Evolutionary conservation across 768 basidiomycete genomes (phyloP), one percentile per base, ranked within the genome.

Genomic region (Rhodotorula babjevae): DNA sequence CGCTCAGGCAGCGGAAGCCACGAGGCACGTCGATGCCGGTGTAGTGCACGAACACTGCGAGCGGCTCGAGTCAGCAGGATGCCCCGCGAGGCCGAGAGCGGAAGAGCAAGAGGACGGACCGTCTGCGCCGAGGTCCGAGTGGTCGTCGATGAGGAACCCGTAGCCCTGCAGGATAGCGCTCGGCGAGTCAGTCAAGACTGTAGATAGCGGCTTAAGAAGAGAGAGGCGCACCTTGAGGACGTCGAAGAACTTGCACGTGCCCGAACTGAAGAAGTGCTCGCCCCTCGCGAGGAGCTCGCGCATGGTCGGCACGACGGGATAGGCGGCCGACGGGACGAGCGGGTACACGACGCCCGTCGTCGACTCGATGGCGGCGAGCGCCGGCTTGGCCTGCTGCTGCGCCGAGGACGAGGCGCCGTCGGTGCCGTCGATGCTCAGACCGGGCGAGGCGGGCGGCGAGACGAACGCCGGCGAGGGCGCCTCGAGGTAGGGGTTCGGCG

Each of bases 131-230:
- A 66, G 42, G 31, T 58, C 65, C 56, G 33, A 33, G 65, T 58
- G 18, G 57, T 66, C 65, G 44, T 66, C 56, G 23, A 66, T 31
- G 57, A 66, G 50, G 65, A 66, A 66, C 25, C 65, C 65, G 31
- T 59, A 66, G 46, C 65, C 65, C 65, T 66, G 56, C 15, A 15
- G 29, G n/a, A n/a, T n/a, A n/a, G n/a, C n/a, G n/a, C n/a, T n/a
- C n/a, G n/a, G n/a, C n/a, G n/a, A n/a, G n/a, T n/a, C n/a, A n/a
- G n/a, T n/a, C n/a, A n/a, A n/a, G n/a, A n/a, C n/a, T n/a, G n/a
- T n/a, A n/a, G n/a, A n/a, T n/a, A n/a, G n/a, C n/a, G n/a, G n/a
- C n/a, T n/a, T n/a, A n/a, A n/a, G n/a, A 33, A 29, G 29, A 11
- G 29, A 27, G 47, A 23, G 25, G 23, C 57, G 4, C 31, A 58